Conservation (phyloP, 495 filamentous ascomycete species). For the Amniculicola lignicola region DNA sequence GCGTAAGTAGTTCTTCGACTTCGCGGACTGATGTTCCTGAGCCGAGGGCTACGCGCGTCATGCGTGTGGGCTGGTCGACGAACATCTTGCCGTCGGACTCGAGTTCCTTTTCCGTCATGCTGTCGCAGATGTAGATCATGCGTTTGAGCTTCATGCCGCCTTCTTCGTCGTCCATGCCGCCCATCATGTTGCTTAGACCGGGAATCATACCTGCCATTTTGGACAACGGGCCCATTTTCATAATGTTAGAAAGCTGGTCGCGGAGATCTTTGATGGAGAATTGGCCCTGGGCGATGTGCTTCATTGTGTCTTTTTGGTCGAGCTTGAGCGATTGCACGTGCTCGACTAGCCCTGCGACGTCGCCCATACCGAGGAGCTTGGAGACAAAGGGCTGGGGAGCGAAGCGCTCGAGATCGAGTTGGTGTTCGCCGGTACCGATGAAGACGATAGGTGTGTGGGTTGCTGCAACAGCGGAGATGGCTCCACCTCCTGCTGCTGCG, state of each 20-base stretch:
- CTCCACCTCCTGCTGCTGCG: slow-evolving; percentile 89
- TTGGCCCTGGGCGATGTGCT: slow-evolving; percentile 93
- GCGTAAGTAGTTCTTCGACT: slow-evolving; percentile 94
- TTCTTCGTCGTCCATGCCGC: slow-evolving; percentile 94
- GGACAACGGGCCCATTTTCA: slow-evolving; percentile 98
- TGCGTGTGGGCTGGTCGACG: slow-evolving; percentile 84
- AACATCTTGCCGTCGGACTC: slow-evolving; percentile 94
- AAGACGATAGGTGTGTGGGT: slow-evolving; percentile 97
- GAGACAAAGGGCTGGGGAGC: slow-evolving; percentile 84
- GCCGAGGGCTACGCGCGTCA: slow-evolving; percentile 87
- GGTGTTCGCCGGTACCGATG: slow-evolving; percentile 94
- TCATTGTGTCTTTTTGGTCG: slow-evolving; percentile 98
- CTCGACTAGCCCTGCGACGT: slow-evolving; percentile 91
- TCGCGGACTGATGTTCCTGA: slow-evolving; percentile 90
- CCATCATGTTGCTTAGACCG: slow-evolving; percentile 86
- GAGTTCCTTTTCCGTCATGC: slow-evolving; percentile 92
- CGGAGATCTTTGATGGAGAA: slow-evolving; percentile 94
- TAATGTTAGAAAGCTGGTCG: slow-evolving; percentile 94
- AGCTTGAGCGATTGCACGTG: slow-evolving; percentile 96
- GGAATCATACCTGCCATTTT: slow-evolving; percentile 99
- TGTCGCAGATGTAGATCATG: slow-evolving; percentile 99
- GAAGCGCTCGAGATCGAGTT: slow-evolving; percentile 92
- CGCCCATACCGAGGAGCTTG: slow-evolving; percentile 94
- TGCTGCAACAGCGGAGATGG: slow-evolving; percentile 96
- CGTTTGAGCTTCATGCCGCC: slow-evolving; percentile 87